Evolutionary conservation across 441 rosid genomes (phyloP).

Genomic region (Biscutella laevigata): DNA sequence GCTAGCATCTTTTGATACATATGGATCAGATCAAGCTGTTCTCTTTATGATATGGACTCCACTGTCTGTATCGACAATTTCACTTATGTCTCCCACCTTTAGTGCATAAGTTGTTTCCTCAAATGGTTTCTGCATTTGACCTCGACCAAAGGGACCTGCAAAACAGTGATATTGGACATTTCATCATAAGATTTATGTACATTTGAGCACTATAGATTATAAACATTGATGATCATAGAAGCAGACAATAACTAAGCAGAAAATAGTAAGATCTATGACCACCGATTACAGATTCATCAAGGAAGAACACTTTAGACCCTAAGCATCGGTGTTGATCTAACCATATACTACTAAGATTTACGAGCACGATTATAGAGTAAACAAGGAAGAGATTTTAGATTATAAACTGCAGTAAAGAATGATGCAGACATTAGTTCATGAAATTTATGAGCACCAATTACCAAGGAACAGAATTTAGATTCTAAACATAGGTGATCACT

Average conservation of each 20-base stretch:
- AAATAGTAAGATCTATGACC: neutral
- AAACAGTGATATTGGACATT: neutral
- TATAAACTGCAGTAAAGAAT: neutral
- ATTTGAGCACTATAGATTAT: neutral
- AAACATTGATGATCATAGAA: neutral
- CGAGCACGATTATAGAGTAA: neutral
- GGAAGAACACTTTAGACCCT: neutral
- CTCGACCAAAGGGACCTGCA: constrained; percentile 76
- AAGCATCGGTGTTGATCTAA: neutral
- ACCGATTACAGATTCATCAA: neutral
- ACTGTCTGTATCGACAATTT: constrained; percentile 82
- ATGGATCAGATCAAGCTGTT: constrained; percentile 45
- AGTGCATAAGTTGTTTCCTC: constrained; percentile 74
- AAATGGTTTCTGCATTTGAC: constrained; percentile 98
- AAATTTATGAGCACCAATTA: neutral
- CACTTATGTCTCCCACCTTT: constrained; percentile 82
- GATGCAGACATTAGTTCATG: neutral
- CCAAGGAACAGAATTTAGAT: neutral
- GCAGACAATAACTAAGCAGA: too few relatives aligned
- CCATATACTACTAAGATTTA: neutral
- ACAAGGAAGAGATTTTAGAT: neutral
- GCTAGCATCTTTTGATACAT: constrained; percentile 6
- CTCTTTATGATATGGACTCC: constrained; percentile 91
- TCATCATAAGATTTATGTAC: neutral
- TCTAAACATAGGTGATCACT: neutral